A percentile compares a stretch with the other conserved stretches of the same genome.
Conservation (phyloP, 345 rosid genomes). For the Populus tremula region DNA sequence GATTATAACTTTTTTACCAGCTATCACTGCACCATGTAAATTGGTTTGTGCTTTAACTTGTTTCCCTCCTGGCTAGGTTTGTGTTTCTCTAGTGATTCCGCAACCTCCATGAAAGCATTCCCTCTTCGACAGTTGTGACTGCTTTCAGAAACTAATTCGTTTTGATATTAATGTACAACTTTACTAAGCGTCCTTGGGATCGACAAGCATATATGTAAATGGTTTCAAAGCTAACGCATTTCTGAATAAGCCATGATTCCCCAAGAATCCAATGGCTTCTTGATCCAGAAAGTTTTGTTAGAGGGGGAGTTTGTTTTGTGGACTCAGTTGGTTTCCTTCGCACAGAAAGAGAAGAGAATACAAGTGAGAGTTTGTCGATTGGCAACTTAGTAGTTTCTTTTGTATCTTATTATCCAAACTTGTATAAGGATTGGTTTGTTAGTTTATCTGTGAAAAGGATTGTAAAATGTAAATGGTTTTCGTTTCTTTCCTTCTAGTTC, state of each 20-base stretch:
- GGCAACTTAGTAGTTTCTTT: not conserved
- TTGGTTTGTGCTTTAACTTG: not conserved
- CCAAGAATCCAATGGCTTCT: too few relatives aligned
- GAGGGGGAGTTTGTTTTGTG: too few relatives aligned
- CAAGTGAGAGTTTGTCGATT: not conserved
- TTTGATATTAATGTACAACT: not conserved
- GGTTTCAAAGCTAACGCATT: not conserved
- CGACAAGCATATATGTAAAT: too few relatives aligned
- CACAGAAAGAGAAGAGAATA: not conserved
- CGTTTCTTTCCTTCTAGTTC: not conserved
- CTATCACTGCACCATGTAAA: slow-evolving; percentile 1
- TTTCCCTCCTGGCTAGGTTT: not conserved
- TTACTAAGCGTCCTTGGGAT: not conserved
- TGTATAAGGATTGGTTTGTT: not conserved
- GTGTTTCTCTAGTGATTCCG: not conserved
- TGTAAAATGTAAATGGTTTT: not conserved
- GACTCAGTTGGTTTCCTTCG: not conserved
- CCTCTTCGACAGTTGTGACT: not conserved
- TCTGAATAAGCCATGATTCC: not conserved
- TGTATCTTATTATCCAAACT: not conserved
- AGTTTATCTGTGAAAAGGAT: not conserved
- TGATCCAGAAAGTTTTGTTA: too few relatives aligned
- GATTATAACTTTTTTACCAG: slow-evolving; percentile 32
- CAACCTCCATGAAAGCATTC: not conserved
- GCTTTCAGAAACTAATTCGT: too few relatives aligned